Evolutionary conservation across 2,329 filamentous ascomycete species (phyloP).

Genomic region (Hypoxylon sp.): DNA sequence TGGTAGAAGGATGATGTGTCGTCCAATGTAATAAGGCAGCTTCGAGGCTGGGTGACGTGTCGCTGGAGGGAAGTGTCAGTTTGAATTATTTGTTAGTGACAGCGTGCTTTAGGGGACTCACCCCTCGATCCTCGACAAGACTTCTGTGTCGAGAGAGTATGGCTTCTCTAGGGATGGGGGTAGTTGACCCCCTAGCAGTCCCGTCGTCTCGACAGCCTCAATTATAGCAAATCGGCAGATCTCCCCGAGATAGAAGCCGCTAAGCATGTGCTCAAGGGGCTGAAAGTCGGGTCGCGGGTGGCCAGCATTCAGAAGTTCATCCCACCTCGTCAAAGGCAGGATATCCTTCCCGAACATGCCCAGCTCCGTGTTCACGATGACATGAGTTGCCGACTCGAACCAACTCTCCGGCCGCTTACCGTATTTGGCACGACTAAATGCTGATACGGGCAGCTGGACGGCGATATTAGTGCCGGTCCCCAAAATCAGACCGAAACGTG

Average conservation of each 20-base stretch:
- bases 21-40: slow-evolving; percentile 64
- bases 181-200: slow-evolving; percentile 68
- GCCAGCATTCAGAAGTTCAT: slow-evolving; percentile 63
- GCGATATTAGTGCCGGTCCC: slow-evolving; percentile 77
- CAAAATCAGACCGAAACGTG: slow-evolving; percentile 74
- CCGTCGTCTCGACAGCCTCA: slow-evolving; percentile 69
- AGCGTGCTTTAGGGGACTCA: slow-evolving; percentile 53
- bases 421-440: slow-evolving; percentile 69
- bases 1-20: slow-evolving; percentile 61
- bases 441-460: slow-evolving; percentile 71
- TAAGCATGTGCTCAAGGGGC: slow-evolving; percentile 64
- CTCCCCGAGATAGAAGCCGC: slow-evolving; percentile 76
- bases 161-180: slow-evolving; percentile 65
- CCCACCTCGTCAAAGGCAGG: slow-evolving; percentile 73
- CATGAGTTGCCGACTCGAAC: slow-evolving; percentile 70
- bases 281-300: slow-evolving; percentile 63
- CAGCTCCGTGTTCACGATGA: slow-evolving; percentile 76
- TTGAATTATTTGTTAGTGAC: neutral
- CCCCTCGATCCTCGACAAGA: slow-evolving; percentile 69
- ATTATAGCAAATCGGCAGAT: slow-evolving; percentile 70
- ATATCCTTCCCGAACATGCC: slow-evolving; percentile 74
- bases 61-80: slow-evolving; percentile 54
- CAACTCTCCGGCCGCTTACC: slow-evolving; percentile 67
- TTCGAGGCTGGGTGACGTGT: slow-evolving; percentile 59
- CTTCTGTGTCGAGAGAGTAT: slow-evolving; percentile 73